Conservation (phyloP, 2,329 filamentous ascomycete species). For the Lachnellula subtilissima region DNA sequence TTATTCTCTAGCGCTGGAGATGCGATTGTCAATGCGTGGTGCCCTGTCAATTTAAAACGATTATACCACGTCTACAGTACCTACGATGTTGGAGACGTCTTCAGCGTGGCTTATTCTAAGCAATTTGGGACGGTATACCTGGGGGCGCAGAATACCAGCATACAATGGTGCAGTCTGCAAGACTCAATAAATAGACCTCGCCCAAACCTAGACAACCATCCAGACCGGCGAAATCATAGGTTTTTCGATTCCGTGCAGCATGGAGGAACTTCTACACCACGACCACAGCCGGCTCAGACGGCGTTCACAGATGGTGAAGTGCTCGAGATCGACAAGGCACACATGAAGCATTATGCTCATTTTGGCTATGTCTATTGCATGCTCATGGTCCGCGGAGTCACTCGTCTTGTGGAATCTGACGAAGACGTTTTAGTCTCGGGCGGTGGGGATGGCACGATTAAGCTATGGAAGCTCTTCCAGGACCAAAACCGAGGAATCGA, state of each 20-base stretch:
- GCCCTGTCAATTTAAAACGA: slow-evolving; percentile 66
- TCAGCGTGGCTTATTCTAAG: slow-evolving; percentile 85
- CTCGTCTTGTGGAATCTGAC: slow-evolving; percentile 61
- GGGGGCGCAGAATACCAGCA: slow-evolving; percentile 89
- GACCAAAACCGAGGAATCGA: slow-evolving; percentile 57
- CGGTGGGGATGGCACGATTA: slow-evolving; percentile 89
- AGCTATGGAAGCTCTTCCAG: slow-evolving; percentile 72
- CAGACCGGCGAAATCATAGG: slow-evolving; percentile 71
- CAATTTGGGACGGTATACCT: slow-evolving; percentile 79
- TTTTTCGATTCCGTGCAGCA: slow-evolving; percentile 95
- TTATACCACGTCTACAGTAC: slow-evolving; percentile 88
- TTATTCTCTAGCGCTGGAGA: slow-evolving; percentile 93
- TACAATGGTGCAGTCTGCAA: slow-evolving; percentile 83
- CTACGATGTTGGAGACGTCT: slow-evolving; percentile 93
- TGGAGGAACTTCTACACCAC: slow-evolving; percentile 70
- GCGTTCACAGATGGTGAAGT: slow-evolving; percentile 55
- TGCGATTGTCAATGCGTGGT: slow-evolving; percentile 92
- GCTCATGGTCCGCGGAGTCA: slow-evolving; percentile 71
- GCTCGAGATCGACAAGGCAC: slow-evolving; percentile 75
- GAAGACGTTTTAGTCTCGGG: slow-evolving; percentile 85
- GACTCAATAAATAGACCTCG: slow-evolving; percentile 55
- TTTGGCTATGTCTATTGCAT: slow-evolving; percentile 96
- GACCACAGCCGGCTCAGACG: slow-evolving; percentile 45
- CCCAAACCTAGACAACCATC: slow-evolving; percentile 63
- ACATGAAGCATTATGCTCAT: slow-evolving; percentile 85